Percentiles rank a stretch among this genome's conserved stretches.
Conservation (phyloP, 768 basidiomycete species). For the Tulasnella sp. region DNA sequence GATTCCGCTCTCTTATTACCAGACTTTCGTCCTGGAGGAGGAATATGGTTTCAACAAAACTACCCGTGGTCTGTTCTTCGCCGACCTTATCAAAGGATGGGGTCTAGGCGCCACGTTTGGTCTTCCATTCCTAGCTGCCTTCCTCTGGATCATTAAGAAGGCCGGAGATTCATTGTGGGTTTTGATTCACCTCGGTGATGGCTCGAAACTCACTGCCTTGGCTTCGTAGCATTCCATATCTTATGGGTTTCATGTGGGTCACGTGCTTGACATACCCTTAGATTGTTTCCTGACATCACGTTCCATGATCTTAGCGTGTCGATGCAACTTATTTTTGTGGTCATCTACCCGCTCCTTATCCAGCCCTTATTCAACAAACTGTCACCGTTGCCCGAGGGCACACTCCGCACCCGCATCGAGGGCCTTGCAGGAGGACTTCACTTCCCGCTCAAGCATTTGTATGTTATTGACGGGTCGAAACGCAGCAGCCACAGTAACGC, state of each 20-base stretch:
- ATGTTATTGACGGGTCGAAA: conserved; percentile 96
- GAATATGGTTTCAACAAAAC: conserved; percentile 97
- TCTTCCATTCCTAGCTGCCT: conserved; percentile 73
- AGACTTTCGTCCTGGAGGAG: conserved; percentile 89
- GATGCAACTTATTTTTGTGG: conserved; percentile 77
- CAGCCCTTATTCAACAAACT: conserved; percentile 97
- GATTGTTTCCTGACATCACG: neutral
- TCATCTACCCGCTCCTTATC: conserved; percentile 76
- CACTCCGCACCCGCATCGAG: conserved; percentile 70
- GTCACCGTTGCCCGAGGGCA: conserved; percentile 68
- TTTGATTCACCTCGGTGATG: neutral
- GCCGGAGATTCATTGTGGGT: conserved; percentile 69
- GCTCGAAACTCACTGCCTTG: conserved; percentile 12
- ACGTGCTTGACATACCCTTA: neutral
- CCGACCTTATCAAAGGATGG: conserved; percentile 76
- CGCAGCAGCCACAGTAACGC: conserved; percentile 92
- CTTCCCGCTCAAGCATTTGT: conserved; percentile 90
- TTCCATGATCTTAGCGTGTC: conserved; percentile 40
- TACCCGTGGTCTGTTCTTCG: conserved; percentile 59
- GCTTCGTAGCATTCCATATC: conserved; percentile 52
- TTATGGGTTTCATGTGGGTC: conserved; percentile 79
- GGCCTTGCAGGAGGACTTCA: conserved; percentile 65
- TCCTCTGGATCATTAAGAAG: conserved; percentile 86
- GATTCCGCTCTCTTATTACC: conserved; percentile 70
- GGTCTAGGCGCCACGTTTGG: conserved; percentile 59